Evolutionary conservation across 805 yeast genomes (phyloP).

Genomic region (Debaryomyces tyrocola): DNA sequence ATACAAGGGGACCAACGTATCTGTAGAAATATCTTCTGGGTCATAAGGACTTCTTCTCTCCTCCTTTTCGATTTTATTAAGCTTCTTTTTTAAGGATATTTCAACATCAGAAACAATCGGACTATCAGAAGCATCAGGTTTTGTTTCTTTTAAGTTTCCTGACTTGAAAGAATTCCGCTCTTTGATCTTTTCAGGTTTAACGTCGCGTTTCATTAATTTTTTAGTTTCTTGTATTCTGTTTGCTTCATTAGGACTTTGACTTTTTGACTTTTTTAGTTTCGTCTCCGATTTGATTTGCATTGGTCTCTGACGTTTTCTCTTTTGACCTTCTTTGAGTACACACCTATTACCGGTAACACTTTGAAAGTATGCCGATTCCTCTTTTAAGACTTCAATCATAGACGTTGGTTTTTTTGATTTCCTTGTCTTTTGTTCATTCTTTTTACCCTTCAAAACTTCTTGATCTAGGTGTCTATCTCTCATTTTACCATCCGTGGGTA

Average conservation of each 20-base stretch:
- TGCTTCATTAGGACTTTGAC: not conserved
- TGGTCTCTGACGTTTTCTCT: conserved; percentile 26
- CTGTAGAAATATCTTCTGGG: conserved; percentile 36
- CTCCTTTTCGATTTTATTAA: conserved; percentile 15
- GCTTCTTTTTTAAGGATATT: conserved; percentile 11
- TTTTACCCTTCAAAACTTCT: not conserved
- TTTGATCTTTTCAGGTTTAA: conserved; percentile 8
- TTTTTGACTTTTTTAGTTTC: not conserved
- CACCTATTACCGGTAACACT: conserved; percentile 39
- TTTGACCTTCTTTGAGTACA: conserved; percentile 30
- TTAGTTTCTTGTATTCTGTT: conserved; percentile 7
- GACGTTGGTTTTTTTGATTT: conserved; percentile 1
- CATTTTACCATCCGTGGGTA: not conserved
- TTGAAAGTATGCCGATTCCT: conserved; percentile 38
- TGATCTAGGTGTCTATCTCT: not conserved
- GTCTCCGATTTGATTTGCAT: not conserved
- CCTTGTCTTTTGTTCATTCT: not conserved
- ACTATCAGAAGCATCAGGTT: not conserved
- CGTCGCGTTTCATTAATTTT: conserved; percentile 11
- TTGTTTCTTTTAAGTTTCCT: not conserved
- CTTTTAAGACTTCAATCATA: conserved; percentile 9
- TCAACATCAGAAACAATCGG: not conserved
- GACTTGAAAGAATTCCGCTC: not conserved
- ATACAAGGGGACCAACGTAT: conserved; percentile 24
- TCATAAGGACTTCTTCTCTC: conserved; percentile 31